phyloP scores from a whole-genome alignment of 805 yeast species.

The Starmerella vaccinii region DNA sequence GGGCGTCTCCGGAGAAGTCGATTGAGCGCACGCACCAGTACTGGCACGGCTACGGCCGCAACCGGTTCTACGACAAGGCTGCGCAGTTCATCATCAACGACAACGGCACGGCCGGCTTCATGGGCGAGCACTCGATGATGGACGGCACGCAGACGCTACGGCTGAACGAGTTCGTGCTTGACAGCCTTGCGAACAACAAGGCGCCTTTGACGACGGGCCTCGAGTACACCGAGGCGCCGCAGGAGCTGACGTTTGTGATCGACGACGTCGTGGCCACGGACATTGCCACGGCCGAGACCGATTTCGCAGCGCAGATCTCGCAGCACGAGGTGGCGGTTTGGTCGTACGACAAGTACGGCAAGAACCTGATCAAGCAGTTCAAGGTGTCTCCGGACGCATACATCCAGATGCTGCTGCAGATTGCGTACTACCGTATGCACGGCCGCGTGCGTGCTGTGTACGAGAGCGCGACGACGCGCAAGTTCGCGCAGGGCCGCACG shows the following conservation, averaged over 20 bases:
- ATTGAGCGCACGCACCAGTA: slow-evolving; percentile 74
- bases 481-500: slow-evolving; percentile 80
- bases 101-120: slow-evolving; percentile 82
- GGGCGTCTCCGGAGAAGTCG: slow-evolving; percentile 56
- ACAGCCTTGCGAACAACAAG: slow-evolving; percentile 44
- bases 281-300: slow-evolving; percentile 46
- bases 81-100: slow-evolving; percentile 69
- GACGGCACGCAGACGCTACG: slow-evolving; percentile 94
- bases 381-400: slow-evolving; percentile 89
- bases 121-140: slow-evolving; percentile 96
- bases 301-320: slow-evolving; percentile 48
- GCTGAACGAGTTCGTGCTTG: slow-evolving; percentile 65
- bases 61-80: slow-evolving; percentile 88
- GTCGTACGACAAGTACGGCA: slow-evolving; percentile 79
- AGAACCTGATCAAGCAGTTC: slow-evolving; percentile 69
- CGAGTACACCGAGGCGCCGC: slow-evolving; percentile 27
- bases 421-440: slow-evolving; percentile 75
- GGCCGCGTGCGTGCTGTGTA: slow-evolving; percentile 82
- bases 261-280: slow-evolving; percentile 41
- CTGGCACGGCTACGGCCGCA: slow-evolving; percentile 94
- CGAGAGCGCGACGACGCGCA: slow-evolving; percentile 92
- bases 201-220: slow-evolving; percentile 29
- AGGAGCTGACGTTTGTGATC: slow-evolving; percentile 43
- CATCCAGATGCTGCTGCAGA: slow-evolving; percentile 80
- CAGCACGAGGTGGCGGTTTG: slow-evolving; percentile 68